Evolutionary conservation across 805 yeast species (phyloP).

Genomic region (Lipomyces japonicus): DNA sequence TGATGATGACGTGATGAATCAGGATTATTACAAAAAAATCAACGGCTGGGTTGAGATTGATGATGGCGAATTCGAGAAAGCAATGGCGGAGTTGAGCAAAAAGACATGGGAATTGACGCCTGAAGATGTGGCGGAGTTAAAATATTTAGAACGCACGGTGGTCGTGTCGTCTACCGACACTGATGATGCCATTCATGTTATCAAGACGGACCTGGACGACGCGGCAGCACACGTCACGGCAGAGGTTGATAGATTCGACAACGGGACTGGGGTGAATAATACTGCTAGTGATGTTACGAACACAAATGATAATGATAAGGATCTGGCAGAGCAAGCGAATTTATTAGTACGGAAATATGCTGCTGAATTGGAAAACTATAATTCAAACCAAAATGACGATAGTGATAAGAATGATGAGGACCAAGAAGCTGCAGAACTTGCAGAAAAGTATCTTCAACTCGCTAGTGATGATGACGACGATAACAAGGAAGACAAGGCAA

Average conservation of each 20-base stretch:
- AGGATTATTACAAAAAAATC: conserved; percentile 8
- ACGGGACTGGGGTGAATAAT: not conserved
- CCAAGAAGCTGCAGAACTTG: conserved; percentile 20
- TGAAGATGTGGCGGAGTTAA: conserved; percentile 20
- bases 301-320: too few species aligned
- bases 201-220: not conserved
- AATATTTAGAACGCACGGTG: conserved; percentile 16
- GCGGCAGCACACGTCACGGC: not conserved
- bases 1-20: not conserved
- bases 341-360: conserved; percentile 16
- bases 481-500: conserved; percentile 1
- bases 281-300: too few species aligned
- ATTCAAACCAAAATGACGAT: not conserved
- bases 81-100: conserved; percentile 18
- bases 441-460: conserved; percentile 19
- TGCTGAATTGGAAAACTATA: not conserved
- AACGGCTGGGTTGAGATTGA: conserved; percentile 8
- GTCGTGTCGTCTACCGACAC: conserved; percentile 5
- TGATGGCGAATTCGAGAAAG: conserved; percentile 23
- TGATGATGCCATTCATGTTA: not conserved
- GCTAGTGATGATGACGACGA: conserved; percentile 16
- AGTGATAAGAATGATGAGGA: conserved; percentile 14
- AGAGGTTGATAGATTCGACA: too few species aligned
- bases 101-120: conserved; percentile 23
- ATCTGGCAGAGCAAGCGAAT: conserved; percentile 21